Conservation (phyloP, 805 yeast genomes). For the Starmerella vaccinii region DNA sequence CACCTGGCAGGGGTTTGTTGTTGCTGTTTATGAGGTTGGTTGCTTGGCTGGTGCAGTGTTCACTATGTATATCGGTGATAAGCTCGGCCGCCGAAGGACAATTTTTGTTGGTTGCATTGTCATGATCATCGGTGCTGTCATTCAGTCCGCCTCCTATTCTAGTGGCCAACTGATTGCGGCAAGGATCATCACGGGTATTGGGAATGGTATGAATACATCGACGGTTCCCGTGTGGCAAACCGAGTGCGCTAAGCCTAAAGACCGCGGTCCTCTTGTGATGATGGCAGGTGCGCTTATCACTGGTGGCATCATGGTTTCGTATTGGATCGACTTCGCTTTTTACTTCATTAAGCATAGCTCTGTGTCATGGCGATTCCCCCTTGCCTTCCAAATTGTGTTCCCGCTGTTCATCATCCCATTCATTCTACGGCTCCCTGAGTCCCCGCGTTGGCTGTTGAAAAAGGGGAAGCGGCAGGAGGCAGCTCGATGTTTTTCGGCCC, state of each 20-base stretch:
- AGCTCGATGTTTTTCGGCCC: constrained; percentile 41
- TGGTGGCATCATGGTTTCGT: constrained; percentile 59
- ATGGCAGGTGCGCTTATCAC: constrained; percentile 56
- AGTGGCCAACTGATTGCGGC: constrained; percentile 60
- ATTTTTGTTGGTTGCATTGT: constrained; percentile 37
- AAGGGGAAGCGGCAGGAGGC: constrained; percentile 42
- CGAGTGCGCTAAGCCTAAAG: constrained; percentile 51
- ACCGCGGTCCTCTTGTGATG: constrained; percentile 52
- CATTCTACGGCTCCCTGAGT: constrained; percentile 59
- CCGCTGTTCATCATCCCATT: constrained; percentile 19
- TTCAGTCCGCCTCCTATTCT: constrained; percentile 47
- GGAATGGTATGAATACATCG: constrained; percentile 62
- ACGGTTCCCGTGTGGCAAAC: constrained; percentile 70
- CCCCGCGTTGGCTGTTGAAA: constrained; percentile 72
- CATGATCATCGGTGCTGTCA: constrained; percentile 49
- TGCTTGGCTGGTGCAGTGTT: constrained; percentile 56
- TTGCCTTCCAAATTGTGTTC: constrained; percentile 43
- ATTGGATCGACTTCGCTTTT: constrained; percentile 60
- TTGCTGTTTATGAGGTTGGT: constrained; percentile 48
- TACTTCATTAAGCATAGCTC: constrained; percentile 48
- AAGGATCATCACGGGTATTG: constrained; percentile 56
- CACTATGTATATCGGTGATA: constrained; percentile 49
- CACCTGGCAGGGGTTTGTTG: constrained; percentile 28
- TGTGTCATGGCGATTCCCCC: constrained; percentile 60
- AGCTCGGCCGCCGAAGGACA: constrained; percentile 47